Conservation (phyloP, 139 green algal genomes). For the Chlamydomonas sphaeroides region DNA sequence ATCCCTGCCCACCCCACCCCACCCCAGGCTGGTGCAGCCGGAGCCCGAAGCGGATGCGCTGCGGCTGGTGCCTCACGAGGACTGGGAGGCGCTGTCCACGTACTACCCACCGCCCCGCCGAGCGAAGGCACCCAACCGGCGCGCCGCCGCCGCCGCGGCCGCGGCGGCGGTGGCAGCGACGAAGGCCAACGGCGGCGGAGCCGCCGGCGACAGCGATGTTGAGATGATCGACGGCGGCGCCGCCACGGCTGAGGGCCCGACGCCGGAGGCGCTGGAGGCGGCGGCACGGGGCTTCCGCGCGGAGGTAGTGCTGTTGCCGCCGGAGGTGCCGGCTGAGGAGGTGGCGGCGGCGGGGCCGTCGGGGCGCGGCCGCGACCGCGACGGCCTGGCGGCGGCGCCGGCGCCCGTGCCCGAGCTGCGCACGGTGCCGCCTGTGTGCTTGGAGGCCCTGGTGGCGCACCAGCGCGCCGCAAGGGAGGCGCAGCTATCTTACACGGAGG, state of each 20-base stretch:
- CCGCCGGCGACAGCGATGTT: no score
- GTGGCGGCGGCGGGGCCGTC: no score
- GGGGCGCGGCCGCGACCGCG: neutral
- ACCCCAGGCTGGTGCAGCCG: conserved; percentile 24
- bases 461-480: neutral
- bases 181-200: no score
- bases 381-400: neutral
- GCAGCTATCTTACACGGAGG: conserved; percentile 15
- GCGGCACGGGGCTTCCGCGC: no score
- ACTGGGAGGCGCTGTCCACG: conserved; percentile 46
- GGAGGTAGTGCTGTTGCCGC: no score
- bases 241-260: no score
- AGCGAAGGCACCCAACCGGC: neutral
- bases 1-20: no score
- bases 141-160: no score
- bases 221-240: no score
- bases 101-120: conserved; percentile 20
- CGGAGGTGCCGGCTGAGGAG: no score
- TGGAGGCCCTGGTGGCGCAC: conserved; percentile 7
- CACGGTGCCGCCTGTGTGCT: conserved; percentile 3
- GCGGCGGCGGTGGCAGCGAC: no score
- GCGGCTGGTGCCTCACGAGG: conserved; percentile 41
- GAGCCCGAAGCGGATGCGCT: conserved; percentile 56
- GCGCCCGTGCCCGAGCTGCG: neutral
- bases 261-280: no score